Percentiles rank a stretch among this genome's conserved stretches.
These are phyloP conservation scores for Lachancea sp. DNA, from an alignment of 805 yeast species.

Conservation along the genomic window DNA sequence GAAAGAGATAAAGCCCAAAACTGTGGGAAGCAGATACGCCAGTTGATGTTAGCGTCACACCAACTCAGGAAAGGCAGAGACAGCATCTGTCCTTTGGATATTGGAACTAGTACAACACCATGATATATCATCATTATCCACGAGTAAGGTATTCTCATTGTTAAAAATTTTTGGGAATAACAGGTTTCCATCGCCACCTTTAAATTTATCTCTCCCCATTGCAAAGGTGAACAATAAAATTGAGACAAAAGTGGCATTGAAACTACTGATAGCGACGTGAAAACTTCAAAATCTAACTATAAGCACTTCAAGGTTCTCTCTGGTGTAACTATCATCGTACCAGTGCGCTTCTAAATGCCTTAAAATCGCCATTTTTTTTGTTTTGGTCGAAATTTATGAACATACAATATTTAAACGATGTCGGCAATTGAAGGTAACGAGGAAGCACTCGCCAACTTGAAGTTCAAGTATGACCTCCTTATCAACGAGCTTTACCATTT, in stretches of 20 bases:
- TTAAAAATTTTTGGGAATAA: background rate
- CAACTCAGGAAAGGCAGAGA: too few species aligned
- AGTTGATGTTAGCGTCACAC: too few species aligned
- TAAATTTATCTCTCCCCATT: conserved; percentile 4
- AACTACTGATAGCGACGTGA: background rate
- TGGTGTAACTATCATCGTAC: background rate
- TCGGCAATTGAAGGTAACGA: conserved; percentile 11
- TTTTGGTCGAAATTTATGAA: background rate
- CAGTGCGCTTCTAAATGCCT: conserved; percentile 5
- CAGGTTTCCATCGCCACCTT: conserved; percentile 10
- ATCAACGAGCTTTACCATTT: conserved; percentile 61
- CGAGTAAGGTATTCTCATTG: background rate
- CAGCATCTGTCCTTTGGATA: too few species aligned
- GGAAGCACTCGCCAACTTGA: conserved; percentile 38
- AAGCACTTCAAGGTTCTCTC: background rate
- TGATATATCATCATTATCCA: too few species aligned
- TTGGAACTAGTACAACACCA: too few species aligned
- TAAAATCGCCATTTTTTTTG: conserved; percentile 4
- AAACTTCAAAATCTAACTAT: background rate
- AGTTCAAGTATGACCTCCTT: conserved; percentile 42
- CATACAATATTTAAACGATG: conserved; percentile 1
- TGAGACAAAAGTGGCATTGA: conserved; percentile 7
- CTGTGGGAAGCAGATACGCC: too few species aligned
- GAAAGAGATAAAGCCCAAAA: too few species aligned
- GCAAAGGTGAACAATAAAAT: background rate